Conservation (phyloP, 805 yeast genomes). For the Myxozyma sirexii region DNA sequence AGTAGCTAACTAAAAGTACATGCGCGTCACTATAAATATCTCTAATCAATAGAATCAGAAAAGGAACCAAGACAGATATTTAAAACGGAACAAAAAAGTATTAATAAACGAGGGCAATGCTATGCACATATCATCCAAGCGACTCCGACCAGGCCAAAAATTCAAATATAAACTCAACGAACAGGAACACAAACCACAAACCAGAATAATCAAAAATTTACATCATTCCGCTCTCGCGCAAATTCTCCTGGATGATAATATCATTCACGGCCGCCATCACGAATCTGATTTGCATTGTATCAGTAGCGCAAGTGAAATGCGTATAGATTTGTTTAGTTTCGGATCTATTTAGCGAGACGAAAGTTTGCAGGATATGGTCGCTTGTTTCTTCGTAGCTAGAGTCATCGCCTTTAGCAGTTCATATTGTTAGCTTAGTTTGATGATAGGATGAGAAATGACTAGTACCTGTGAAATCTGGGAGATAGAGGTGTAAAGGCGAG, state of each 20-base stretch:
- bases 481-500: constrained; percentile 65
- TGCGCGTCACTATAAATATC: too few species aligned
- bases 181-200: not conserved
- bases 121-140: too few species aligned
- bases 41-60: too few species aligned
- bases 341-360: constrained; percentile 62
- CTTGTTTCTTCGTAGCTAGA: constrained; percentile 67
- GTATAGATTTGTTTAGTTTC: constrained; percentile 79
- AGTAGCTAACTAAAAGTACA: too few species aligned
- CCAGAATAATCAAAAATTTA: not conserved
- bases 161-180: too few species aligned
- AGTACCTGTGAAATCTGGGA: constrained; percentile 64
- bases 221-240: constrained; percentile 53
- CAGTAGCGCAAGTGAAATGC: constrained; percentile 95
- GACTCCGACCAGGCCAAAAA: not conserved
- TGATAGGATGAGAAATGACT: not conserved
- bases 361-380: constrained; percentile 68
- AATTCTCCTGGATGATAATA: constrained; percentile 78
- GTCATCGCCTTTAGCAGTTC: constrained; percentile 64
- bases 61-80: not conserved
- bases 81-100: not conserved
- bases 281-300: constrained; percentile 82
- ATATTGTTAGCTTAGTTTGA: not conserved
- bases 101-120: not conserved
- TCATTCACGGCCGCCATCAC: constrained; percentile 93